Conservation (phyloP, 352 stramenopile genomes). For the Phytophthora hybrid region DNA sequence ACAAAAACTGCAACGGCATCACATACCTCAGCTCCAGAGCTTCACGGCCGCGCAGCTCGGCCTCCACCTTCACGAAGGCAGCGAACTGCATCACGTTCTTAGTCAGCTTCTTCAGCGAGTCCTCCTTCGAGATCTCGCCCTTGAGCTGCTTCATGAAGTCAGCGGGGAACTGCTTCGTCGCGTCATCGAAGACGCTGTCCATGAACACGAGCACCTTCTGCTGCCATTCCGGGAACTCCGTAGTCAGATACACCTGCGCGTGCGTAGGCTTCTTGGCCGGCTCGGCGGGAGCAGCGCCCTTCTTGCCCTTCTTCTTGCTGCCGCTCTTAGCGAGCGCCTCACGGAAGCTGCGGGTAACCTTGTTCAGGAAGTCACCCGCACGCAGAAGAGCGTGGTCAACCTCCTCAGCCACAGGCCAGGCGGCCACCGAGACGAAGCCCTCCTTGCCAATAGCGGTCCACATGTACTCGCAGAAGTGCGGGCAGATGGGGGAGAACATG, state of each 20-base stretch:
- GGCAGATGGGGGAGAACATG: constrained; percentile 96
- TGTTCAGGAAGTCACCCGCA: constrained; percentile 94
- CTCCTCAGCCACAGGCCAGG: constrained; percentile 87
- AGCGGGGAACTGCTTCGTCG: constrained; percentile 72
- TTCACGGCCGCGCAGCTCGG: constrained; percentile 91
- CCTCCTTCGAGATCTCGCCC: constrained; percentile 70
- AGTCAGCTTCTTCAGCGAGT: constrained; percentile 88
- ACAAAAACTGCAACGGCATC: not conserved
- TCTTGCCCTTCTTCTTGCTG: constrained; percentile 92
- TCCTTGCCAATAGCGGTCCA: constrained; percentile 94
- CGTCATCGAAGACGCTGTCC: constrained; percentile 66
- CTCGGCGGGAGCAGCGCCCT: constrained; percentile 63
- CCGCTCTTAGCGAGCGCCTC: constrained; percentile 79
- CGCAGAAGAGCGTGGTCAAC: constrained; percentile 94
- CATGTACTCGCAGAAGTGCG: constrained; percentile 95
- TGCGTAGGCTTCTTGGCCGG: constrained; percentile 90
- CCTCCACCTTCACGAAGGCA: constrained; percentile 95
- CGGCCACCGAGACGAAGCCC: constrained; percentile 91
- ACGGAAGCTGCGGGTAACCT: constrained; percentile 93
- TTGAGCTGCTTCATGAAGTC: constrained; percentile 93
- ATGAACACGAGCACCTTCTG: constrained; percentile 89
- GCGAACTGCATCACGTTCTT: constrained; percentile 98
- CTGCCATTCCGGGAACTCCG: constrained; percentile 87
- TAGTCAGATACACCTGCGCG: constrained; percentile 88
- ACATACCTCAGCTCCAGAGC: constrained; percentile 92